phyloP scores from a whole-genome alignment of 768 basidiomycete genomes.

The Coprinellus aureogranulatus region DNA sequence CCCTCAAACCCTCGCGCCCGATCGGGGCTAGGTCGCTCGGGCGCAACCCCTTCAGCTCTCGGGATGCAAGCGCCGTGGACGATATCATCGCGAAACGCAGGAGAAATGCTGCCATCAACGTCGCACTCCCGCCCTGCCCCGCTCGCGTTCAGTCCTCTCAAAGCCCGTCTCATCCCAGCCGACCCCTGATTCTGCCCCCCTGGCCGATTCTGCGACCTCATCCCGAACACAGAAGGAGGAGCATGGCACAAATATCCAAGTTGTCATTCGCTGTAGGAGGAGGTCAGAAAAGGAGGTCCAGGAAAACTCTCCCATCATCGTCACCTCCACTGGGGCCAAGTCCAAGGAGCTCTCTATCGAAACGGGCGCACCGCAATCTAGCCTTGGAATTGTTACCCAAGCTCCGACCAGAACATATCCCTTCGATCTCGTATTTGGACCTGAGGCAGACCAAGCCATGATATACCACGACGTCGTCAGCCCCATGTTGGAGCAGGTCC shows the following conservation, averaged over 20 bases:
- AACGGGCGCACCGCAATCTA: conserved; percentile 65
- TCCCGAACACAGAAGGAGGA: conserved; percentile 19
- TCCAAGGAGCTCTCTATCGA: conserved; percentile 79
- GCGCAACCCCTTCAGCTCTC: not conserved
- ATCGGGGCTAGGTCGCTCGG: not conserved
- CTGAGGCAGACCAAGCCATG: conserved; percentile 92
- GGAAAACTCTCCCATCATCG: conserved; percentile 85
- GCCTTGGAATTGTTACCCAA: conserved; percentile 70
- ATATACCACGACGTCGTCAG: conserved; percentile 92
- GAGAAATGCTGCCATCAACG: not conserved
- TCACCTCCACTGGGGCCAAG: conserved; percentile 73
- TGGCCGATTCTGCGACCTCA: conserved; percentile 3
- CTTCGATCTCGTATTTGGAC: conserved; percentile 94
- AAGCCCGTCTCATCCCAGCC: conserved; percentile 31
- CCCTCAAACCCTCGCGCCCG: not conserved
- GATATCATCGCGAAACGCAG: not conserved
- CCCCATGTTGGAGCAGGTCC: conserved; percentile 91
- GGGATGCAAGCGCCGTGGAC: conserved; percentile 1
- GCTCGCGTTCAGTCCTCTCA: conserved; percentile 50
- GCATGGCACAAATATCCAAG: conserved; percentile 87
- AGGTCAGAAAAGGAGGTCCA: conserved; percentile 83
- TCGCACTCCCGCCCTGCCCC: conserved; percentile 31
- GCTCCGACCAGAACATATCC: conserved; percentile 84
- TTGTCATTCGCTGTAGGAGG: conserved; percentile 85
- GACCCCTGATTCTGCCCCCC: conserved; percentile 3